These are phyloP conservation scores for Ogataea henricii DNA, from an alignment of 805 yeast genomes.

Conservation along the genomic window DNA sequence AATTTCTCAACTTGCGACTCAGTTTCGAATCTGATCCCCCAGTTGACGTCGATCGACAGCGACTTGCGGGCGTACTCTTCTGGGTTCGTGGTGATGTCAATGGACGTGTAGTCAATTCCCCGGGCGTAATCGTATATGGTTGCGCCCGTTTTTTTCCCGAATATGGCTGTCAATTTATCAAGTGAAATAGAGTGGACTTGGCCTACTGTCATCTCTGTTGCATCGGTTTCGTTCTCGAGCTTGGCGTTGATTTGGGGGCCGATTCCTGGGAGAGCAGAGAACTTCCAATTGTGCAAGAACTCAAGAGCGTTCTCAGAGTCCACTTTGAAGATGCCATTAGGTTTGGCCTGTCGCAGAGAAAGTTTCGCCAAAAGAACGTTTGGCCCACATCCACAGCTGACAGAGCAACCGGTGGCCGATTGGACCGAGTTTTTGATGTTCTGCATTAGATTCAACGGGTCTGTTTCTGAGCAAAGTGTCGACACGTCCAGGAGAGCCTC, in stretches of 20 bases:
- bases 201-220: slow-evolving; percentile 34
- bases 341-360: slow-evolving; percentile 75
- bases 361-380: slow-evolving; percentile 80
- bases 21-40: slow-evolving; percentile 79
- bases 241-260: slow-evolving; percentile 54
- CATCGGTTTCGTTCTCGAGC: slow-evolving; percentile 39
- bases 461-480: slow-evolving; percentile 16
- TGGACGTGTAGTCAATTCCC: slow-evolving; percentile 68
- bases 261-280: slow-evolving; percentile 61
- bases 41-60: slow-evolving; percentile 84
- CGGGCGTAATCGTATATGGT: slow-evolving; percentile 60
- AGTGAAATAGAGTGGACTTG: slow-evolving; percentile 41
- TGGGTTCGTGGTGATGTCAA: slow-evolving; percentile 53
- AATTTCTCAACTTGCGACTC: slow-evolving; percentile 66
- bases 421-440: slow-evolving; percentile 45
- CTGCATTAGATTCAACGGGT: slow-evolving; percentile 33
- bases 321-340: slow-evolving; percentile 60
- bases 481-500: slow-evolving; percentile 80
- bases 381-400: slow-evolving; percentile 76
- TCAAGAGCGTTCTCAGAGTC: slow-evolving; percentile 27
- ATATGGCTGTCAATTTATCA: slow-evolving; percentile 40
- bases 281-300: slow-evolving; percentile 40
- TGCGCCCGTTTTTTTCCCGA: slow-evolving; percentile 73
- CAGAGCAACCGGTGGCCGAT: slow-evolving; percentile 56
- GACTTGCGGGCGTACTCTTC: slow-evolving; percentile 64